Base-by-base conservation (phyloP, 306 rosid genomes). In the Pyrus betulifolia region DNA sequence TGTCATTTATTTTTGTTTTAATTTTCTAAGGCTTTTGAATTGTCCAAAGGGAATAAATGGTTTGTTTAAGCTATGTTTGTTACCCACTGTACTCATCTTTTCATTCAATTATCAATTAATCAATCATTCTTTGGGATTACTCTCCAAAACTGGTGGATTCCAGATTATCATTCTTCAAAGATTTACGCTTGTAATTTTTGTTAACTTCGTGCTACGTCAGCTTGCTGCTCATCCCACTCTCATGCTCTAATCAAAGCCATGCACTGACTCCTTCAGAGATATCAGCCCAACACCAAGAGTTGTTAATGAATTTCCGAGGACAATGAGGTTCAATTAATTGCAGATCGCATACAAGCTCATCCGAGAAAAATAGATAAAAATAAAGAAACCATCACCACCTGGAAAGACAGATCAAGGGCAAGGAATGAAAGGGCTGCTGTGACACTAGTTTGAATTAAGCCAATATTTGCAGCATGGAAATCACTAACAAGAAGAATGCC, bases 401-500 rank as follows among this genome's bases (percentile, higher is more conserved):
- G 49, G 49, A 33, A 35, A 11, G 70, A 66, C 28, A 19, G 51
- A 64, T 64, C 5, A 64, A 18, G 42, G 55, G 55, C 21, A 51
- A 15, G 55, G 55, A 51, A 51, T 51, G 55, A 51, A 18, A 15
- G 55, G 55, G 55, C 21, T 51, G 55, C 55, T 25, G 60, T 75
- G 71, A 61, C 49, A 27, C 75, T 23, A 40, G 28, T 28, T 58
- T 58, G 27, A 61, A 68, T 76, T 45, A 18, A 78, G 12, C 71
- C 83, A 83, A 71, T 70, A 67, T 58, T 72, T 85, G 86, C 75
- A 85, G 67, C 55, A 88, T 69, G 60, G 74, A 82, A 82, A 71
- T 79, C 78, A 81, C 55, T 74, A 88, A 74, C 70, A 91, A 85
- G 62, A 84, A 67, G 77, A 87, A 80, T 58, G 93, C 65, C 70